phyloP scores from a whole-genome alignment of 116 monocot genomes.

The Cymodocea nodosa region DNA sequence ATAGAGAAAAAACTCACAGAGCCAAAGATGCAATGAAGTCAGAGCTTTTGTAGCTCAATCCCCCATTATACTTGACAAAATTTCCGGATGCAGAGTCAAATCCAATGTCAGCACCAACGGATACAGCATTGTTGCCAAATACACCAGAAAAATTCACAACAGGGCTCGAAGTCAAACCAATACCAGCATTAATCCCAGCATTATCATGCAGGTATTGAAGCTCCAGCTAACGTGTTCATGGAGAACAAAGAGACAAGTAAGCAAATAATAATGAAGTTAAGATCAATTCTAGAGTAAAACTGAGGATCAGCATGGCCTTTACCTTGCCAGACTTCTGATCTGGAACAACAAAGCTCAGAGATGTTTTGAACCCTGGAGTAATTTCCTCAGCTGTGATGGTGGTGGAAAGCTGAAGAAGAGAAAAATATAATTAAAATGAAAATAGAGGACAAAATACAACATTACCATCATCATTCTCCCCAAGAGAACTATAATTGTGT shows the following conservation, averaged over 20 bases:
- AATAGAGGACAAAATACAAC: neutral
- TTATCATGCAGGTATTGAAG: slow-evolving; percentile 62
- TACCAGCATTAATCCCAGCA: slow-evolving; percentile 35
- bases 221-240: slow-evolving; percentile 28
- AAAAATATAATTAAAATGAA: neutral
- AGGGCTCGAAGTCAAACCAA: slow-evolving; percentile 67
- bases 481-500: no score
- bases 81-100: slow-evolving; percentile 58
- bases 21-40: slow-evolving; percentile 51
- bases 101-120: slow-evolving; percentile 57
- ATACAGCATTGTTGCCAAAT: slow-evolving; percentile 36
- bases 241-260: no score
- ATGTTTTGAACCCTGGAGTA: slow-evolving; percentile 65
- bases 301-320: neutral
- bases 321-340: slow-evolving; percentile 85
- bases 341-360: slow-evolving; percentile 72
- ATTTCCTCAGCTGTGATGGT: slow-evolving; percentile 70
- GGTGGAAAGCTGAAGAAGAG: slow-evolving; percentile 21
- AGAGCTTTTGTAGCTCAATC: slow-evolving; percentile 38
- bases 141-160: slow-evolving; percentile 58
- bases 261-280: no score
- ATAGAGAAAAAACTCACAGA: slow-evolving; percentile 34
- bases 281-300: neutral
- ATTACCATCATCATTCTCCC: neutral
- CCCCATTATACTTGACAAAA: slow-evolving; percentile 73